Evolutionary conservation across 805 yeast species (phyloP), one percentile per base, ranked within the genome.

Genomic region (Yarrowia bubula): DNA sequence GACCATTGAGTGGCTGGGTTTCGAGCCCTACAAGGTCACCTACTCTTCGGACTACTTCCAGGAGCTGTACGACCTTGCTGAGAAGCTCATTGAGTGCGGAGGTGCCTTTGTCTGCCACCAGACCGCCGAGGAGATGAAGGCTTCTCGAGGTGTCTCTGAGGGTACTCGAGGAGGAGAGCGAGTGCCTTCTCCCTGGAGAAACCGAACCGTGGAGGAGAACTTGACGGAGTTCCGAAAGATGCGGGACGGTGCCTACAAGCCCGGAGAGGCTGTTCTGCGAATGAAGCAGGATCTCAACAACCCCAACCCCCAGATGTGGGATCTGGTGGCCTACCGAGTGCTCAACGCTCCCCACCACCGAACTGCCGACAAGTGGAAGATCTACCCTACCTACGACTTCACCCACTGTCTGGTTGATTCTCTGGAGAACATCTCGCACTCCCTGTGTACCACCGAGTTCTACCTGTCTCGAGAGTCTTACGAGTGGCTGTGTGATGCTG

Each of bases 221-320:
- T 81, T 95, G 73, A 74, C 72, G 38, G 92, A 90, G 75, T 95
- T 95, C 77, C 84, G 97, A 75, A 86, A 83, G 66, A 95, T 95
- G 99, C 85, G 88, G 73, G 91, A 91, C 73, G 99, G 99, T 47
- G 80, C 81, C 68, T 95, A 88, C 78, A 81, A 84, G 70, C 92
- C 92, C 46, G 98, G 98, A 69, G 90, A 90, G 76, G 98, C 97
- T 35, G 91, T 92, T 10, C 82, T 95, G 74, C 88, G 99, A 79
- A 95, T 95, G 98, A 93, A 93, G 76, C 97, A 91, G 81, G 97
- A 95, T 73, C 79, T 95, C 68, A 74, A 77, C 8, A 89, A 95
- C 15, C 96, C 97, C 68, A 89, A 90, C 69, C 99, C 99, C 15
- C 99, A 95, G 79, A 95, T 95, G 99, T 95, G 99, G 99, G 99